Base-by-base conservation (phyloP, 2,329 filamentous ascomycete genomes). In the Taxawa tesnikishii region DNA sequence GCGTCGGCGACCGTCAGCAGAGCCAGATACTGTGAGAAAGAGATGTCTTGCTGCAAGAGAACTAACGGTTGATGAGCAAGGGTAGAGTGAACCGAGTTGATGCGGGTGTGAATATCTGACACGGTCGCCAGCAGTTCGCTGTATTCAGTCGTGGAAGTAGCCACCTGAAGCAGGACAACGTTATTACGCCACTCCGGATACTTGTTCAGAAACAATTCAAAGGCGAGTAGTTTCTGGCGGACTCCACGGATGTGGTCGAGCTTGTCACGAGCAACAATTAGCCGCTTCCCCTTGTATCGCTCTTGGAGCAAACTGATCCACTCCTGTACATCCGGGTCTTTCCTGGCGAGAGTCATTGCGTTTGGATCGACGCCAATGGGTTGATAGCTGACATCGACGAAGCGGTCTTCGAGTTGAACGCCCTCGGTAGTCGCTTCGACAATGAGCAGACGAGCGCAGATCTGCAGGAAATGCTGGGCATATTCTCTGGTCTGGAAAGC, bases 401-500 rank as follows among this genome's bases (percentile, higher is more conserved):
- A 94, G 4, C 85, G 81, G 46, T 94, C 83, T 41, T 94, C 88
- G 6, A 96, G 65, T 52, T 94, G 83, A 2, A 96, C 69, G 1
- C 90, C 88, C 26, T 93, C 80, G 2, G 78, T 77, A 0, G 82
- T 88, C 2, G 87, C 87, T 55, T 96, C 88, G 1, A 92, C 83
- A n/a, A 73, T 79, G 23, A 96, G 68, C 10, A 96, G 68, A 19
- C 90, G 80, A 53, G 84, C 94, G 66, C 88, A 94, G 0, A 88
- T 96, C 57, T 94, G 87, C 30, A 94, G 65, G 56, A 96, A 96
- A 59, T 96, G 90, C 11, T 88, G 76, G 4, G 82, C 80, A 50
- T 96, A 96, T 55, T 96, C 88, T 34, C 79, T 75, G 15, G 85
- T 93, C 59, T 96, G 88, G 59, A 96, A 96, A 2, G 83, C 87